Evolutionary conservation across 176 grass and related monocot genomes (phyloP).

Genomic region (Zizania latifolia): DNA sequence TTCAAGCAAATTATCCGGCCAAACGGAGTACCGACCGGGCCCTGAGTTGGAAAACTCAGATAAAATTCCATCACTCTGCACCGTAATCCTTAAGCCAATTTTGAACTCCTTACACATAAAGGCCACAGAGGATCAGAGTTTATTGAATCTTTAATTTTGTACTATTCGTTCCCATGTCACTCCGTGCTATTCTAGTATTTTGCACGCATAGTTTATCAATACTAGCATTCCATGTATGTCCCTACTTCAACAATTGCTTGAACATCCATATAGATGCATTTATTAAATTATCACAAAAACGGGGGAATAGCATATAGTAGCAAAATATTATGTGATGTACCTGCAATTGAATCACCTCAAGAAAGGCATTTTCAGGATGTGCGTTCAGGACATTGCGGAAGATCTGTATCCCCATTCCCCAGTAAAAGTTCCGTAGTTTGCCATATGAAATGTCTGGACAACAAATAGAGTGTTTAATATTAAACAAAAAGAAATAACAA

Average conservation of each 20-base stretch:
- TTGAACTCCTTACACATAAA: not conserved
- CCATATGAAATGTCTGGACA: not conserved
- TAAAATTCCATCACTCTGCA: not conserved
- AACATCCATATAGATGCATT: not conserved
- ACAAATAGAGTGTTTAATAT: not conserved
- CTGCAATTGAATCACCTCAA: conserved; percentile 8
- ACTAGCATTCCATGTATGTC: not conserved
- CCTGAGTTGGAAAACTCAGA: not conserved
- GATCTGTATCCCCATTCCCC: not conserved
- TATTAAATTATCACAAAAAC: not conserved
- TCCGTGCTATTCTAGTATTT: not conserved
- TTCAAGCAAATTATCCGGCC: too few species aligned
- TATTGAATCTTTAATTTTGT: not conserved
- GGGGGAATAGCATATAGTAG: not conserved
- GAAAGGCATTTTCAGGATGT: not conserved
- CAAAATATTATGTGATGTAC: not conserved
- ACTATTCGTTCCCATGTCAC: not conserved
- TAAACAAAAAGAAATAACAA: not conserved
- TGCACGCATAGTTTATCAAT: not conserved
- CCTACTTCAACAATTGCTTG: not conserved
- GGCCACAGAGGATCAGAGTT: not conserved
- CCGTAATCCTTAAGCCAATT: not conserved
- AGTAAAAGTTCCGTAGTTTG: not conserved
- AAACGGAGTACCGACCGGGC: too few species aligned
- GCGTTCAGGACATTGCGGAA: not conserved